Evolutionary conservation across 129 eudicot genomes (phyloP), one percentile per base, ranked within the genome.

Genomic region (Dittrichia graveolens): DNA sequence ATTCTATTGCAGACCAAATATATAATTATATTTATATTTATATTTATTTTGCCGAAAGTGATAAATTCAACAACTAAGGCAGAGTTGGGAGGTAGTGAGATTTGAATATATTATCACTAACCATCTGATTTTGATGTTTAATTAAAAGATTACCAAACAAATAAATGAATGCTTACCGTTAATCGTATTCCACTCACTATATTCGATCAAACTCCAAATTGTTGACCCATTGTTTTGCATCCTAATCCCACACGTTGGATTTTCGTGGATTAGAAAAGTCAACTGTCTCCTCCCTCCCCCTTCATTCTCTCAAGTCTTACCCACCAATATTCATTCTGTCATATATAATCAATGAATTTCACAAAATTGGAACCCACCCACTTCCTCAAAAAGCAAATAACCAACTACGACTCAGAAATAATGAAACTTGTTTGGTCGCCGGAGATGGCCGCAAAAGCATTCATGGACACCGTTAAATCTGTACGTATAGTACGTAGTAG

Each of bases 371-470:
- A 65, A 69, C 53, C 55, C 50, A 69, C 53, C 55, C 50, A 34
- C 52, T 55, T n/a, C 34, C 4, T 19, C 2, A 40, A 12, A 14
- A 40, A 62, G 34, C 34, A 65, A 46, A 67, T 52, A 54, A 61
- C 4, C 64, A 34, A 58, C 16, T 31, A 59, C 31, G 12, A 4
- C 15, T 39, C 16, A 12, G 13, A 61, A 75, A 55, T 62, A 38
- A 91, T 91, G 97, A 86, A 91, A 83, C 89, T 86, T 18, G 83
- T 86, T 75, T 91, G 97, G 97, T 88, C 91, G 11, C 96, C 96
- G 61, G 97, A 91, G 61, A 74, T 81, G 53, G 97, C 97, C 3
- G 72, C 88, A 24, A 88, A 91, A 75, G 97, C 96, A 62, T 89
- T 84, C 61, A 77, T 86, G 64, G 93, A 88, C 57, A 91, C 96